Conservation (phyloP, 345 rosid genomes). For the Lepidium didymum region DNA sequence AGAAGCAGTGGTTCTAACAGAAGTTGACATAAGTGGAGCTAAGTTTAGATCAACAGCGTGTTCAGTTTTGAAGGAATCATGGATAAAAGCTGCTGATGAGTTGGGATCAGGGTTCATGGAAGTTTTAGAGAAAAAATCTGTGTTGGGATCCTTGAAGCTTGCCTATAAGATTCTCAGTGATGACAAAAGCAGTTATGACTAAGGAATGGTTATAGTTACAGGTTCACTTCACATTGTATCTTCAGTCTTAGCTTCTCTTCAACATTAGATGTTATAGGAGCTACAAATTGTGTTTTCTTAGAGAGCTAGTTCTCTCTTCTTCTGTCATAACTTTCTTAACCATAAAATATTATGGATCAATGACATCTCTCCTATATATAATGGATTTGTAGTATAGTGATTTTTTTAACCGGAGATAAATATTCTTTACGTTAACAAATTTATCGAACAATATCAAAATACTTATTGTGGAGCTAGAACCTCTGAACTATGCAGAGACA, state of each 20-base stretch:
- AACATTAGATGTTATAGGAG: neutral
- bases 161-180: conserved; percentile 6
- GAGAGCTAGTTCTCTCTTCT: too few species aligned
- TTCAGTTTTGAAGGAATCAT: conserved; percentile 43
- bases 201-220: conserved; percentile 18
- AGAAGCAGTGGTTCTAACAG: conserved; percentile 62
- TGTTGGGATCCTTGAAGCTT: conserved; percentile 9
- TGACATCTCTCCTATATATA: too few species aligned
- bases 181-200: neutral
- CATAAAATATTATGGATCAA: too few species aligned
- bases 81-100: conserved; percentile 61
- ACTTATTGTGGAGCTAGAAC: neutral
- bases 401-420: too few species aligned
- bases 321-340: too few species aligned
- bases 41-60: conserved; percentile 54
- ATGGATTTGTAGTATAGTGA: too few species aligned
- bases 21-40: conserved; percentile 65
- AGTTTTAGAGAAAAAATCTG: conserved; percentile 11
- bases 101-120: conserved; percentile 25
- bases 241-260: conserved; percentile 25
- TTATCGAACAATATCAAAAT: too few species aligned
- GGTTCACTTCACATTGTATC: conserved; percentile 27
- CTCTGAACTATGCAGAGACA: neutral
- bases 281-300: too few species aligned
- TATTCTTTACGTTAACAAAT: too few species aligned